phyloP scores from a whole-genome alignment of 306 rosid genomes.

The Styphnolobium japonicum region DNA sequence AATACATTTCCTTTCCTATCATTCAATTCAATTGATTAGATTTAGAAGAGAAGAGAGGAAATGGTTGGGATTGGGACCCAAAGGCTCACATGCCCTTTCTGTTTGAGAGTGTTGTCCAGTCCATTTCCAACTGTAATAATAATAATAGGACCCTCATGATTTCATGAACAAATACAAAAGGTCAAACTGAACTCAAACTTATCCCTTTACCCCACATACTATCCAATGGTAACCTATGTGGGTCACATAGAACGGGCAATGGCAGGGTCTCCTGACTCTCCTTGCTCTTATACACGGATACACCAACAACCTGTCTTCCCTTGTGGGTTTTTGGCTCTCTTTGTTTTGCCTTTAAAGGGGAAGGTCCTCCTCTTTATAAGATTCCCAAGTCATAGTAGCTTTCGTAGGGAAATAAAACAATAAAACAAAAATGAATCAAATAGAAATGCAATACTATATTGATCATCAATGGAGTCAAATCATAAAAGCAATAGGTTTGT shows the following conservation, averaged over 20 bases:
- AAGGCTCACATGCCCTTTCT: slow-evolving; percentile 60
- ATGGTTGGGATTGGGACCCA: slow-evolving; percentile 47
- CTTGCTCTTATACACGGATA: background rate
- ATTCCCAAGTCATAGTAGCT: slow-evolving; percentile 14
- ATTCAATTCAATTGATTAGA: background rate
- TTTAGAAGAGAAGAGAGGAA: background rate
- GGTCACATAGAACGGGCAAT: background rate
- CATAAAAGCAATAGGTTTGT: slow-evolving; percentile 28
- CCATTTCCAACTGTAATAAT: slow-evolving; percentile 55
- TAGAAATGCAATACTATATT: background rate
- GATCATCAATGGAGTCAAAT: slow-evolving; percentile 20
- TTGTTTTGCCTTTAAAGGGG: slow-evolving; percentile 23
- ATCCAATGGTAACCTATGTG: background rate
- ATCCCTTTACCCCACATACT: slow-evolving; percentile 10
- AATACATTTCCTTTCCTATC: background rate
- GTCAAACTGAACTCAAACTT: slow-evolving; percentile 32
- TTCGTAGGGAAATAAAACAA: background rate
- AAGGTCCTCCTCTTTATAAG: slow-evolving; percentile 8
- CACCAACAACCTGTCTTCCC: background rate
- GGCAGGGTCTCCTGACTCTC: background rate
- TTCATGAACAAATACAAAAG: background rate
- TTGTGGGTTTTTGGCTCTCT: background rate
- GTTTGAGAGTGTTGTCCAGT: slow-evolving; percentile 50
- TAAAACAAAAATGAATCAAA: background rate
- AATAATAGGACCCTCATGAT: background rate